Evolutionary conservation across 1,284 basidiomycete species (phyloP), one percentile per base, ranked within the genome.

Genomic region (Austroboletus niveus): DNA sequence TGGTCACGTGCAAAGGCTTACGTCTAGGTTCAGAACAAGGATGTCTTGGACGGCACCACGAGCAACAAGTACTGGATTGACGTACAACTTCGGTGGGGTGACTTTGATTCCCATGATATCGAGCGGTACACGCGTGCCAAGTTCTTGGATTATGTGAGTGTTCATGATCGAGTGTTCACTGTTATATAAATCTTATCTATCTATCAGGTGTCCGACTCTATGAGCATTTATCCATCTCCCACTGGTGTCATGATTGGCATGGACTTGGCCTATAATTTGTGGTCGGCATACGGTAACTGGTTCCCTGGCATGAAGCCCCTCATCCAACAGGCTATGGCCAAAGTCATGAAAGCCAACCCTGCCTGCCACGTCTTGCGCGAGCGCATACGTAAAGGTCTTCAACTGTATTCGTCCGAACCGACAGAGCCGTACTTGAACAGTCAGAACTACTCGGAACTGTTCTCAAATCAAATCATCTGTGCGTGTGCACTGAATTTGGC

Each of bases 391-490:
- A 99, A 99, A 77, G 94, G 95, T 72, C 80, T 99, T 17, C 97
- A 99, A 73, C 79, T 99, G 22, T 99, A 99, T 75, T 98, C 95
- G 30, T 99, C 96, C 24, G 97, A 99, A 73, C 96, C 97, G 6
- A 99, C 97, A 17, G 97, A 99, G 72, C 97, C 97, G 44, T 99
- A 99, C 74, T 78, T 99, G 63, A 98, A 96, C 79, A 96, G 94
- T 63, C 91, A 91, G 80, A 98, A 98, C 73, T 95, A 98, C 71
- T 96, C 94, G 5, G 95, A 98, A 73, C 73, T 98, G 44, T 98
- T 98, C 79, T 95, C 92, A n/a, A 99, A 99, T 74, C 96, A 98
- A 72, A 96, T 99, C 70, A 98, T 99, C 60, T 99, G 96, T 85
- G 57, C 40, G 82, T 11, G n/a, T 72, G 8, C 14, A 24, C 36